Base-by-base conservation (phyloP, 495 filamentous ascomycete species). In the Margaritispora aquatica region DNA sequence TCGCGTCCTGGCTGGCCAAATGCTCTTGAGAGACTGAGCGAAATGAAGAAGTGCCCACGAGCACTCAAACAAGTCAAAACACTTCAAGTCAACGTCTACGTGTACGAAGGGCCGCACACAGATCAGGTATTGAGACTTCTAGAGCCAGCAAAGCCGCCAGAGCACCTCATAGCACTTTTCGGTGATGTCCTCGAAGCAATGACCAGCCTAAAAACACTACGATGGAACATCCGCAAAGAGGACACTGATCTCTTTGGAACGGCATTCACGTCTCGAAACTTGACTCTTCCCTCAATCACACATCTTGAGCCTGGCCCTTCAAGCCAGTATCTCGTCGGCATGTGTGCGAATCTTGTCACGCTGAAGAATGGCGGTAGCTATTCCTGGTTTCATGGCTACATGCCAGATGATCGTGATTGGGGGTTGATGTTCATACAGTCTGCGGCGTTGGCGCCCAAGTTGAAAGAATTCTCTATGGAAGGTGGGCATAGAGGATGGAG, bases 1-100 rank as follows among this genome's bases (percentile, higher is more conserved):
- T 36, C 52, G 52, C 52, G 52, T 54, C 52, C 52, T 5, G 52
- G 52, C 20, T 54, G 52, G 52, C 52, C 52, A 29, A 54, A 54
- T 54, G 52, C 52, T 41, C 29, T 54, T 22, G 52, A 54, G 27
- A 54, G 52, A 54, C 52, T 54, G 34, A 19, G 31, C 52, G 52
- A 54, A 29, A 54, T 54, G 27, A 26, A 41, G 15, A 10, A 29
- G 20, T 54, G 52, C 24, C 52, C 19, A 22, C 52, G 52, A 54
- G 52, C 52, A 31, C 52, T 54, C 17, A 36, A 19, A 19, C 24
- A 54, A 36, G 52, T 41, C 31, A 54, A 41, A 29, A 38, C 27
- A 29, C 29, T 54, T 13, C 26, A 54, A 34, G 31, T 54, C 22
- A 19, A 41, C 17, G 38, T 54, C 27, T 36, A 54, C 31, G 52